Evolutionary conservation across 306 rosid species (phyloP).

Genomic region (Hippophae tibetana): DNA sequence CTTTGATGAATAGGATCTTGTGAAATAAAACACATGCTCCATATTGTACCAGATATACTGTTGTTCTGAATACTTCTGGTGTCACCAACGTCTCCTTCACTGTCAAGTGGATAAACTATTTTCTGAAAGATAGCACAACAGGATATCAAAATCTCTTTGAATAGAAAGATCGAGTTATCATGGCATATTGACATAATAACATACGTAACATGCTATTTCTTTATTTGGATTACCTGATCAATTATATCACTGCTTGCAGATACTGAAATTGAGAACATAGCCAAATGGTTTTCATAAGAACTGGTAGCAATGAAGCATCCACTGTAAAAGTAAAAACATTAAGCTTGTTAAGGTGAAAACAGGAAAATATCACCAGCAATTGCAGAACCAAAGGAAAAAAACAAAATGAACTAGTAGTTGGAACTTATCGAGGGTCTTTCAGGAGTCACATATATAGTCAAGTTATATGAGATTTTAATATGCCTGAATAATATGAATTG

Average conservation of each 20-base stretch:
- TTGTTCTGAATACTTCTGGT: conserved; percentile 40
- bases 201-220: background rate
- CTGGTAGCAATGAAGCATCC: conserved; percentile 93
- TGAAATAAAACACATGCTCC: conserved; percentile 93
- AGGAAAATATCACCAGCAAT: background rate
- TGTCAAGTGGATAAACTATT: conserved; percentile 60
- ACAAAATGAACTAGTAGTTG: no score
- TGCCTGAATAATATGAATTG: no score
- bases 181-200: background rate
- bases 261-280: conserved; percentile 69
- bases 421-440: no score
- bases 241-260: conserved; percentile 52
- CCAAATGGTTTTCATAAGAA: conserved; percentile 73
- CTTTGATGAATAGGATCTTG: conserved; percentile 40
- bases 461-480: no score
- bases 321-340: conserved; percentile 42
- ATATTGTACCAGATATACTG: conserved; percentile 61
- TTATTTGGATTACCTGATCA: conserved; percentile 46
- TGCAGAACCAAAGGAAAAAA: no score
- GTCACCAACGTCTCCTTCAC: conserved; percentile 38
- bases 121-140: conserved; percentile 40
- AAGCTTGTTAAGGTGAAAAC: background rate
- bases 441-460: no score
- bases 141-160: conserved; percentile 22
- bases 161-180: no score